Conservation (phyloP, 2,329 filamentous ascomycete species). For the Microcyclospora tardicrescens region DNA sequence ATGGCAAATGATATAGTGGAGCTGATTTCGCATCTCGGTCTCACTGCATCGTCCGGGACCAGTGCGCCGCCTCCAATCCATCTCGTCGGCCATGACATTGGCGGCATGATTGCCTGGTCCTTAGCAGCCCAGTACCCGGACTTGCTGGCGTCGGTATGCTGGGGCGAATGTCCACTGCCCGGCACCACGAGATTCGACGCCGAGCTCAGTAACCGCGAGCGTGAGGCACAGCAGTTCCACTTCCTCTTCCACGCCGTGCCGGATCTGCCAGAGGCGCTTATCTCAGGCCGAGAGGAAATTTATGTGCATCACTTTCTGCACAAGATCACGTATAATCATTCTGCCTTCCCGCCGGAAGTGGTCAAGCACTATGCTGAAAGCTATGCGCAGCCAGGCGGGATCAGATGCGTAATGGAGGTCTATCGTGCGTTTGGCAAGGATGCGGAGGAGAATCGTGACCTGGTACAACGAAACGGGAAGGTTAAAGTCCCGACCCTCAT, state of each 20-base stretch:
- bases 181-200: conserved; percentile 6
- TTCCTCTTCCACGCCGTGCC: conserved; percentile 29
- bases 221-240: conserved; percentile 21
- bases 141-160: conserved; percentile 25
- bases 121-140: conserved; percentile 26
- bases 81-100: conserved; percentile 37
- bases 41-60: conserved; percentile 12
- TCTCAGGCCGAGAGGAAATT: conserved; percentile 25
- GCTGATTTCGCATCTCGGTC: conserved; percentile 18
- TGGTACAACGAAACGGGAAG: conserved; percentile 14
- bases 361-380: conserved; percentile 25
- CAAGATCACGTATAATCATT: conserved; percentile 24
- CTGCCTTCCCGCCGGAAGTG: conserved; percentile 23
- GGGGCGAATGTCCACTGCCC: conserved; percentile 32
- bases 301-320: conserved; percentile 32
- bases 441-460: conserved; percentile 14
- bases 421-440: conserved; percentile 23
- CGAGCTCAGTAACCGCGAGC: background rate
- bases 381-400: conserved; percentile 22
- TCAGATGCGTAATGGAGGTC: conserved; percentile 19
- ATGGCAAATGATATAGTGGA: conserved; percentile 29
- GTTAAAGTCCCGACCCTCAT: conserved; percentile 15
- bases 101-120: conserved; percentile 34
- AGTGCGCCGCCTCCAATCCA: conserved; percentile 16
- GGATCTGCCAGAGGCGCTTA: conserved; percentile 27